These are phyloP conservation scores for Schizophyllum amplum DNA, from an alignment of 1,284 basidiomycete species.

Conservation along the genomic window DNA sequence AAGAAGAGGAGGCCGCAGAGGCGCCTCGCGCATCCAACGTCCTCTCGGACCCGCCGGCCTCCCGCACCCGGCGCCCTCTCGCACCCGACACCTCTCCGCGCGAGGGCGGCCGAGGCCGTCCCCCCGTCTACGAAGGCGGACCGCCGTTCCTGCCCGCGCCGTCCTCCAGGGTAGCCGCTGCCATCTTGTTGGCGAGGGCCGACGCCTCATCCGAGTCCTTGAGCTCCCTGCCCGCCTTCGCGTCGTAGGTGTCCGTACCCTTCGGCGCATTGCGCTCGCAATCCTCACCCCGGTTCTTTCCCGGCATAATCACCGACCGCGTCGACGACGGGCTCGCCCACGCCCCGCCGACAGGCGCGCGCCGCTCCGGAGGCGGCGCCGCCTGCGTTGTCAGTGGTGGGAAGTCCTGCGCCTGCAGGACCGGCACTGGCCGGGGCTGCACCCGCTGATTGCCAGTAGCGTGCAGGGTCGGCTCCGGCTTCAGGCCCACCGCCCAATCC, in stretches of 20 bases:
- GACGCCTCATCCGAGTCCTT: constrained; percentile 13
- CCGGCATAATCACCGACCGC: constrained; percentile 44
- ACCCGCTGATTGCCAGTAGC: constrained; percentile 30
- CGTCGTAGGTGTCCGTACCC: neutral
- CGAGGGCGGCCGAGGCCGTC: neutral
- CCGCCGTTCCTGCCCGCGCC: neutral
- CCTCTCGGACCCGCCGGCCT: too few relatives aligned
- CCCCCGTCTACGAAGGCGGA: neutral
- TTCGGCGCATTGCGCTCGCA: constrained; percentile 14
- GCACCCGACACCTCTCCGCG: too few relatives aligned
- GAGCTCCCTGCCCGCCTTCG: too few relatives aligned
- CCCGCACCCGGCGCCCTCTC: too few relatives aligned
- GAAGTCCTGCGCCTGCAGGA: constrained; percentile 40
- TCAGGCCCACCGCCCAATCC: constrained; percentile 78
- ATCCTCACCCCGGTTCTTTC: constrained; percentile 16
- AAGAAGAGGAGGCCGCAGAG: too few relatives aligned
- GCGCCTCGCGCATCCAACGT: too few relatives aligned
- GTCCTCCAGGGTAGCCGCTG: neutral
- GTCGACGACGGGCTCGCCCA: constrained; percentile 57
- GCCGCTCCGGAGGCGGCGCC: constrained; percentile 39
- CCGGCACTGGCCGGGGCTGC: constrained; percentile 32
- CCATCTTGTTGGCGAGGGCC: constrained; percentile 2
- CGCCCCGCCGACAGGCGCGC: constrained; percentile 43
- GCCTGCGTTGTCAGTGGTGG: constrained; percentile 48
- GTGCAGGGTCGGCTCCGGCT: constrained; percentile 58